Evolutionary conservation across 106 monocot species (phyloP).

Genomic region (Dendrobium catenatum): DNA sequence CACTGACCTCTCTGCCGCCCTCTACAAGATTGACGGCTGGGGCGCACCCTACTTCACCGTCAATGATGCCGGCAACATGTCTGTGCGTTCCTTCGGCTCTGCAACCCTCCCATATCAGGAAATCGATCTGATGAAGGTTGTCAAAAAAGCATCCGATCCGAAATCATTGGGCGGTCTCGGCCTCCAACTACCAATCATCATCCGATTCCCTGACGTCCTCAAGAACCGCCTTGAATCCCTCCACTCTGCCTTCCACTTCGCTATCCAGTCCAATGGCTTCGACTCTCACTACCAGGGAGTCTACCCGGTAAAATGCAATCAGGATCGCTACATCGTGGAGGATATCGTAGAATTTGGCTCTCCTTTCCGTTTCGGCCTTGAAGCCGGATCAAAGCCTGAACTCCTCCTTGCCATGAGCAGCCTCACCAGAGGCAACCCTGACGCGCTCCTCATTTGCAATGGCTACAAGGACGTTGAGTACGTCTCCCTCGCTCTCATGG

Average conservation of each 20-base stretch:
- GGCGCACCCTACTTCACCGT: slow-evolving; percentile 87
- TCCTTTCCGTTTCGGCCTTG: slow-evolving; percentile 77
- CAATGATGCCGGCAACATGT: slow-evolving; percentile 67
- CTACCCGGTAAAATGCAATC: slow-evolving; percentile 96
- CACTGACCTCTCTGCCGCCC: slow-evolving; percentile 61
- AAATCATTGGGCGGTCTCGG: slow-evolving; percentile 70
- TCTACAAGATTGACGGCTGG: slow-evolving; percentile 89
- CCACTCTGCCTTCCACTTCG: slow-evolving; percentile 73
- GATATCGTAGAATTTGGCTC: slow-evolving; percentile 77
- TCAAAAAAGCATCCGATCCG: slow-evolving; percentile 58
- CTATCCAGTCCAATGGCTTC: slow-evolving; percentile 65
- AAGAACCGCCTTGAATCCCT: slow-evolving; percentile 72
- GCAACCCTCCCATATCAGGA: slow-evolving; percentile 73
- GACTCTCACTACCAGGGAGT: slow-evolving; percentile 78
- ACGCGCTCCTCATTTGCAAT: slow-evolving; percentile 88
- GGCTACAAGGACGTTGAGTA: slow-evolving; percentile 98
- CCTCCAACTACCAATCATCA: slow-evolving; percentile 75
- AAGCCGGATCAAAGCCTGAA: slow-evolving; percentile 97
- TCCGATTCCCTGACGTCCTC: slow-evolving; percentile 85
- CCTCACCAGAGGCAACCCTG: slow-evolving; percentile 56
- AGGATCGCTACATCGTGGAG: slow-evolving; percentile 81
- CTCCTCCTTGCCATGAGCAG: slow-evolving; percentile 92
- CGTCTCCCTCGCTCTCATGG: slow-evolving; percentile 72
- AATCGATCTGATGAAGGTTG: slow-evolving; percentile 90
- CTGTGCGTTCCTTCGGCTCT: slow-evolving; percentile 55